These are phyloP conservation scores for Camelina sativa DNA, from an alignment of 345 rosid genomes.

Conservation along the genomic window DNA sequence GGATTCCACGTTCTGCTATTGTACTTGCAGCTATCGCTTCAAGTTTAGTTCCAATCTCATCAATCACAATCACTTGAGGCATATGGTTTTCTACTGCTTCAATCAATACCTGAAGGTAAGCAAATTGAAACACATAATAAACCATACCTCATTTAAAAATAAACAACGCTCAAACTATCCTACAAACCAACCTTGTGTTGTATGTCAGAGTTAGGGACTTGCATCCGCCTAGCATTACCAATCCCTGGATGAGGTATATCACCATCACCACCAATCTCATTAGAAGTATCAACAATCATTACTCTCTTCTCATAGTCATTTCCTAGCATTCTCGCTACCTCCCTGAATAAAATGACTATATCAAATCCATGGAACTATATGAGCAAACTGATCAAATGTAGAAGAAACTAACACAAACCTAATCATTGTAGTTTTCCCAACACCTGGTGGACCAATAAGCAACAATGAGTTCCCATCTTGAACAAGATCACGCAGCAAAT, in stretches of 20 bases:
- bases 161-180: not conserved
- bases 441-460: slow-evolving; percentile 97
- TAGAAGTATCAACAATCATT: slow-evolving; percentile 93
- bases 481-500: slow-evolving; percentile 74
- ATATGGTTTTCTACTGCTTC: slow-evolving; percentile 96
- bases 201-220: slow-evolving; percentile 81
- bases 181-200: slow-evolving; percentile 68
- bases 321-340: slow-evolving; percentile 89
- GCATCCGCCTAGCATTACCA: slow-evolving; percentile 94
- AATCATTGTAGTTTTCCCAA: slow-evolving; percentile 93
- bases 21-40: slow-evolving; percentile 96
- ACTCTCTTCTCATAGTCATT: slow-evolving; percentile 85
- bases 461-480: slow-evolving; percentile 78
- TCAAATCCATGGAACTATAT: slow-evolving; percentile 4
- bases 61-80: slow-evolving; percentile 95
- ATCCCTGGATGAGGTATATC: slow-evolving; percentile 96
- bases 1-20: slow-evolving; percentile 95
- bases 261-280: slow-evolving; percentile 98
- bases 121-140: slow-evolving; percentile 20
- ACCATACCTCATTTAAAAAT: not conserved
- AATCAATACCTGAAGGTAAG: slow-evolving; percentile 65
- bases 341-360: slow-evolving; percentile 52
- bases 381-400: not conserved
- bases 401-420: slow-evolving; percentile 52
- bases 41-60: slow-evolving; percentile 95